These are phyloP conservation scores for Amanita pseudoporphyria DNA, from an alignment of 768 basidiomycete species.

Conservation along the genomic window DNA sequence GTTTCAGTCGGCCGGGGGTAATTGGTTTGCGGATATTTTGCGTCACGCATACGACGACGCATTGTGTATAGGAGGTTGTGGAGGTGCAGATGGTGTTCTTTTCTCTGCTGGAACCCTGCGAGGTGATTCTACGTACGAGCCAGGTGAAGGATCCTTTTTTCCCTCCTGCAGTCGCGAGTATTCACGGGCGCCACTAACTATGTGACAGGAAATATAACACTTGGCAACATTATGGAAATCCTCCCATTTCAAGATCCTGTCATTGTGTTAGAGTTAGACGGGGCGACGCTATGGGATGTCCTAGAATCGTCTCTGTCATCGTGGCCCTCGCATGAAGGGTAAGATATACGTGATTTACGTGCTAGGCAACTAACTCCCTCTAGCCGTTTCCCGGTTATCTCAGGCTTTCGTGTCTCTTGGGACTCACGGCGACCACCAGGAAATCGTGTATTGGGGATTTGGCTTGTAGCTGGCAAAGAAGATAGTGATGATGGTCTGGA, in stretches of 20 bases:
- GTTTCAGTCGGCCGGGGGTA: conserved; percentile 54
- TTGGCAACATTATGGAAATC: conserved; percentile 85
- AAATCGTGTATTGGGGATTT: conserved; percentile 64
- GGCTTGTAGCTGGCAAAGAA: conserved; percentile 40
- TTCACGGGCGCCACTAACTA: background rate
- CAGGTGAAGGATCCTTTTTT: conserved; percentile 36
- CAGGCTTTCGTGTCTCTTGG: conserved; percentile 81
- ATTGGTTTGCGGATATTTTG: conserved; percentile 83
- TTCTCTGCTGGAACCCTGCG: conserved; percentile 79
- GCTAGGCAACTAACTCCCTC: background rate
- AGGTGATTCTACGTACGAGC: conserved; percentile 78
- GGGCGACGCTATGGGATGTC: conserved; percentile 69
- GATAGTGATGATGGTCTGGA: conserved; percentile 17
- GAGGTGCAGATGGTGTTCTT: conserved; percentile 71
- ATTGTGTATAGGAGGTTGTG: conserved; percentile 43
- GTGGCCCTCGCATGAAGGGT: conserved; percentile 92
- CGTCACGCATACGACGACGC: conserved; percentile 76
- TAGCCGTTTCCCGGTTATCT: conserved; percentile 84
- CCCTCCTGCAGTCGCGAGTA: background rate
- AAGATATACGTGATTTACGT: conserved; percentile 10
- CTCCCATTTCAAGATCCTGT: conserved; percentile 83
- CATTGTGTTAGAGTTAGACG: conserved; percentile 74
- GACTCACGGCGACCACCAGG: conserved; percentile 69
- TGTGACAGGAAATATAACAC: conserved; percentile 57
- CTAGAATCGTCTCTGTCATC: conserved; percentile 63